Base-by-base conservation (phyloP, 208 protist species). In the Acanthamoeba royreba region DNA sequence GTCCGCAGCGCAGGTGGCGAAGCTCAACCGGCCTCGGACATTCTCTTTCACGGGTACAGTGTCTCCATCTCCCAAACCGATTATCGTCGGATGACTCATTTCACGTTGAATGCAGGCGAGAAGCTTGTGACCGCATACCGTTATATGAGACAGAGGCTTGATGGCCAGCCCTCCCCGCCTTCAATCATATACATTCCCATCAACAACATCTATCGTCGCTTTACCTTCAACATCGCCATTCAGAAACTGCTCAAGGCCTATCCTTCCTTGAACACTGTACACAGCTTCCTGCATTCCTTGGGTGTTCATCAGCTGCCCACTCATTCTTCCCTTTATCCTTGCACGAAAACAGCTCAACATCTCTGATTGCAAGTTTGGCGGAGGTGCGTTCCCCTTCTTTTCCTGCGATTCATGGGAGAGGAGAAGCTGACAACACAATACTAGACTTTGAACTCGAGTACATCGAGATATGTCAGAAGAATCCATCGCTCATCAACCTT, bases 201-300 rank as follows among this genome's bases (percentile, higher is more conserved):
- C 47, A 61, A 61, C 79, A 88, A 88, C 79, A 61, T 88, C 43
- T 88, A 88, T 31, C 79, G 79, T 22, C 79, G 79, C 11, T 88
- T 88, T 38, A 61, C 47, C 43, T 88, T 88, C 47, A 88, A 61
- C 79, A 38, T 88, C 33, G 79, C 79, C 46, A 88, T 88, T 13
- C 79, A 88, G 49, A 88, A 88, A 47, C 49, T 88, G 2, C 43
- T 61, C 43, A 88, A 88, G 79, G 13, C 79, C 49, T 88, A 88
- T 22, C 79, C 79, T 17, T 63, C 79, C n/a, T 31, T 88, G 28
- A 61, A 88, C 35, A 88, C 79, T 2, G 49, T 88, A 43, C 79
- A 77, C 17, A 28, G 17, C 17, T 13, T 25, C 28, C 3, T 0
- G 25, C 49, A 13, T 15, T 42, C n/a, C n/a, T n/a, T n/a, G n/a